Conservation (phyloP, 192 early-diverging fungal species). For the Coemansia sp. region DNA sequence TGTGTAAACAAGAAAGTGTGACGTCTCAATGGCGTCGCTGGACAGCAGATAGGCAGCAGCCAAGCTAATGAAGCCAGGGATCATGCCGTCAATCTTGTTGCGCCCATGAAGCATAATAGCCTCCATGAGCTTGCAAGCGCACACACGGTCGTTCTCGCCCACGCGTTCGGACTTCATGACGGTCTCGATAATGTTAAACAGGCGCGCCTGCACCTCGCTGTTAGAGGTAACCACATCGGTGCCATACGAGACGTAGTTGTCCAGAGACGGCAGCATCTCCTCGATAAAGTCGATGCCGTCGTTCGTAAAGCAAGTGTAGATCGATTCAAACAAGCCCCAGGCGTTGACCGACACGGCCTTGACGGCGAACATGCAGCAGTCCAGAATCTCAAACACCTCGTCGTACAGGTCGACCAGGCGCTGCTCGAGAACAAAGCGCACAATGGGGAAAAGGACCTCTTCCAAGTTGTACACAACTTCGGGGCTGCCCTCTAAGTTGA, state of each 20-base stretch:
- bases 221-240: slow-evolving; percentile 70
- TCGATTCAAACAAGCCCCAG: slow-evolving; percentile 78
- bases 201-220: slow-evolving; percentile 65
- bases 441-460: slow-evolving; percentile 70
- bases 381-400: slow-evolving; percentile 86
- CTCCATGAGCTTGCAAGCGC: slow-evolving; percentile 83
- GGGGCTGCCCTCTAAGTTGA: slow-evolving; percentile 79
- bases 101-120: slow-evolving; percentile 80
- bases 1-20: slow-evolving; percentile 69
- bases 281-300: slow-evolving; percentile 85
- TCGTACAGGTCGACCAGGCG: slow-evolving; percentile 71
- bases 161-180: slow-evolving; percentile 76
- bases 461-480: slow-evolving; percentile 81
- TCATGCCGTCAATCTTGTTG: slow-evolving; percentile 71
- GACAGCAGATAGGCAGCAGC: slow-evolving; percentile 65
- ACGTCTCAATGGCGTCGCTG: slow-evolving; percentile 61
- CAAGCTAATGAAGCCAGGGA: slow-evolving; percentile 70
- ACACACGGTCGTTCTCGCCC: slow-evolving; percentile 74
- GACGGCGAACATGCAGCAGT: slow-evolving; percentile 79
- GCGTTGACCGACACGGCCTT: slow-evolving; percentile 80
- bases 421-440: slow-evolving; percentile 77
- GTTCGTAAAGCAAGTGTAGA: slow-evolving; percentile 76
- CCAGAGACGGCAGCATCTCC: slow-evolving; percentile 87
- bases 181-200: slow-evolving; percentile 84
- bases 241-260: slow-evolving; percentile 90